Base-by-base conservation (phyloP, 225 moss, liverwort and hornwort genomes). In the Pseudisothecium myosuroides region DNA sequence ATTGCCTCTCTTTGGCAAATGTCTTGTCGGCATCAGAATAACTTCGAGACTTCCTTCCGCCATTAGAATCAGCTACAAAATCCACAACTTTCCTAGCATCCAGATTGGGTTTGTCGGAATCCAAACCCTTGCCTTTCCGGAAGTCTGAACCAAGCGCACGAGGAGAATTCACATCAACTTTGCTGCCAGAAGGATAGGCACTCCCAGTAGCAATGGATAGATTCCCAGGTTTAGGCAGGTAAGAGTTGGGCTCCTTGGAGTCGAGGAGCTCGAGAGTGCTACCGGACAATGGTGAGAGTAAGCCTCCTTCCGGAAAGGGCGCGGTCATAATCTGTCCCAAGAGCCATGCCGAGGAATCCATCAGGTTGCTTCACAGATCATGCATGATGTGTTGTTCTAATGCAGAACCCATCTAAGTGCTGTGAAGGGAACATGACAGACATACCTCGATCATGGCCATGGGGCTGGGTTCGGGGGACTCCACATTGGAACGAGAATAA, bases 391-490 rank as follows among this genome's bases (percentile, higher is more conserved):
- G 76, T 62, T 59, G 76, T 69, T 88, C 76, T 56, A 86, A 83
- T 84, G 72, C 63, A 80, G 83, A 91, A 93, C 79, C 88, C 85
- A 89, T 66, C 72, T 64, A 88, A 82, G 90, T 85, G 87, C 90
- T 90, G 83, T 87, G 83, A 85, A 87, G 87, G 87, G 78, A 87
- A 87, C 82, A 84, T 84, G 86, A 85, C 75, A 91, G 88, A 91
- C 83, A 83, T 89, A 95, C 92, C 93, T 95, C 94, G 74, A 97
- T 97, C 95, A 99, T 97, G 63, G 93, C 86, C 88, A 89, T 91
- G 45, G 97, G 96, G 92, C 99, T 99, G 87, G 92, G 95, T 87
- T 95, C 95, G 75, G 97, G 95, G 88, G 93, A 92, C 78, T 96
- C 95, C 89, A 91, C 95, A 65, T 96, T 96, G 58, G 97, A 95